Evolutionary conservation across 495 filamentous ascomycete species (phyloP).

Genomic region (Cladorrhinum samala): DNA sequence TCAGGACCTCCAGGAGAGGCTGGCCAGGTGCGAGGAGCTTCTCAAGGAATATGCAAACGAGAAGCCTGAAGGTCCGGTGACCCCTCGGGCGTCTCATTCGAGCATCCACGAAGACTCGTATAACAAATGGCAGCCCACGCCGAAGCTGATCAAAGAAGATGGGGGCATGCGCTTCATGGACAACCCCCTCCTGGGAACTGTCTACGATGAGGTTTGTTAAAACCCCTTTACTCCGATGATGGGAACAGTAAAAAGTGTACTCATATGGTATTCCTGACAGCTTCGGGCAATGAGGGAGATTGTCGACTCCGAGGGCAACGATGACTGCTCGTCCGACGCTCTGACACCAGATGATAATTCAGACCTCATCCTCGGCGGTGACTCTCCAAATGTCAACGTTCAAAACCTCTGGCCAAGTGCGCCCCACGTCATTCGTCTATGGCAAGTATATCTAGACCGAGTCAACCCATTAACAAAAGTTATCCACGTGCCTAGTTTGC

Average conservation of each 20-base stretch:
- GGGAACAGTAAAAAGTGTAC: background rate
- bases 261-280: constrained; percentile 17
- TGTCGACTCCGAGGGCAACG: constrained; percentile 35
- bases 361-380: constrained; percentile 30
- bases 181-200: constrained; percentile 32
- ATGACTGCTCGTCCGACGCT: constrained; percentile 14
- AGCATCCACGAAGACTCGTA: constrained; percentile 22
- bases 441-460: constrained; percentile 62
- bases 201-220: constrained; percentile 39
- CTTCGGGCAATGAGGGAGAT: constrained; percentile 44
- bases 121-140: constrained; percentile 29
- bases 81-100: constrained; percentile 9
- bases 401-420: constrained; percentile 54
- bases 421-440: constrained; percentile 61
- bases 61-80: constrained; percentile 24
- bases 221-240: background rate
- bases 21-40: constrained; percentile 44
- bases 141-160: constrained; percentile 41
- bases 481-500: constrained; percentile 60
- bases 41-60: constrained; percentile 40
- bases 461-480: constrained; percentile 66
- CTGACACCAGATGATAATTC: constrained; percentile 36
- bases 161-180: constrained; percentile 43
- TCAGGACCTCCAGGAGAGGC: constrained; percentile 43
- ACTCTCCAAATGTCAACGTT: constrained; percentile 21